A percentile compares a stretch with the other conserved stretches of the same genome.
phyloP scores from a whole-genome alignment of 208 protist genomes.

The Leishmania gerbilli region DNA sequence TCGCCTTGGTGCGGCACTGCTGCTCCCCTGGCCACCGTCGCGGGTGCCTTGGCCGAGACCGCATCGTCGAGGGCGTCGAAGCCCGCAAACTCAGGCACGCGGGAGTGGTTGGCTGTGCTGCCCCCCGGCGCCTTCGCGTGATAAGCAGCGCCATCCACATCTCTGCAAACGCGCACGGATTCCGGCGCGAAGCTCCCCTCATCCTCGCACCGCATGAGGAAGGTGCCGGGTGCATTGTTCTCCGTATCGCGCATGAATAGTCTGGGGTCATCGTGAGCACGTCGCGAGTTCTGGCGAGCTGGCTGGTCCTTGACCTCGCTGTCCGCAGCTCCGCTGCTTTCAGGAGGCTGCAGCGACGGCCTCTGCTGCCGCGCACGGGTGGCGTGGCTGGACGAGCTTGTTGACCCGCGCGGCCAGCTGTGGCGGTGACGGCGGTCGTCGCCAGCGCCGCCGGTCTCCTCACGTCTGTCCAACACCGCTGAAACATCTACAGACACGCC shows the following conservation, averaged over 20 bases:
- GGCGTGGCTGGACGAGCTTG: background rate
- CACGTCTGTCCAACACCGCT: background rate
- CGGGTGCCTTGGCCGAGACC: background rate
- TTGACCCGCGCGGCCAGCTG: background rate
- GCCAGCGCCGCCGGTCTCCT: background rate
- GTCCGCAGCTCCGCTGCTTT: background rate
- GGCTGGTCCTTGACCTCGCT: background rate
- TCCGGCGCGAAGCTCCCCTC: background rate
- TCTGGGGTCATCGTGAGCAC: too few relatives aligned
- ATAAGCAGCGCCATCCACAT: background rate
- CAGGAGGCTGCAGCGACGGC: background rate
- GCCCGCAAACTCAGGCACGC: background rate
- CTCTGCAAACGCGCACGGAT: background rate
- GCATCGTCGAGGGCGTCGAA: background rate
- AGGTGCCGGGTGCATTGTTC: background rate
- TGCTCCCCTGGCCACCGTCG: background rate
- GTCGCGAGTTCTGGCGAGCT: background rate
- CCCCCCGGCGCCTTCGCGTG: background rate
- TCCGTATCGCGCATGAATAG: background rate
- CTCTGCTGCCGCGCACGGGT: background rate
- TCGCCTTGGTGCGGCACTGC: background rate
- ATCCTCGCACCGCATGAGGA: background rate
- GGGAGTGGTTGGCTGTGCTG: background rate
- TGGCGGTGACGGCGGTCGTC: background rate
- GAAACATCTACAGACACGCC: background rate